Percentiles rank a stretch among this genome's conserved stretches.
Conservation (phyloP, 2,329 filamentous ascomycete genomes). For the Sclerotinia glacialis region DNA sequence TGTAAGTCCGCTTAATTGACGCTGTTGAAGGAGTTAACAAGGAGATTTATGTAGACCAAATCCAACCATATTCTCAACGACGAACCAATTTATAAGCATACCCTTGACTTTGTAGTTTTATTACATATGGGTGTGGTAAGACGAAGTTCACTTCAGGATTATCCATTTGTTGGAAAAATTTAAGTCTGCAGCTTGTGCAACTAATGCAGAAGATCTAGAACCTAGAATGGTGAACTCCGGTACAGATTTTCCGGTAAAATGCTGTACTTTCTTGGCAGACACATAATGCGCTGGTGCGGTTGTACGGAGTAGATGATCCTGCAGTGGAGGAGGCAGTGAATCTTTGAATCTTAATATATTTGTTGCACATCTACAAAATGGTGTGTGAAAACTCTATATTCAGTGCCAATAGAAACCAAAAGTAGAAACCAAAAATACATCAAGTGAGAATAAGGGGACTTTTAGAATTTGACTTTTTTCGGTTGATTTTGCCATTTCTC, state of each 20-base stretch:
- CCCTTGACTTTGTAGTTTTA: background rate
- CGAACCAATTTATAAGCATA: background rate
- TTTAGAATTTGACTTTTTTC: background rate
- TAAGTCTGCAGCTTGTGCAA: background rate
- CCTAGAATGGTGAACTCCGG: constrained; percentile 2
- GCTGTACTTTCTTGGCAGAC: constrained; percentile 4
- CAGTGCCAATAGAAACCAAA: background rate
- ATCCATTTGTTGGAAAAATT: background rate
- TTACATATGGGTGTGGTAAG: background rate
- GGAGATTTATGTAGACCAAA: background rate
- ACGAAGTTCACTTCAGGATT: background rate
- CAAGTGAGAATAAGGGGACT: background rate
- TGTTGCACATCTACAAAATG: background rate
- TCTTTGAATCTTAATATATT: no score
- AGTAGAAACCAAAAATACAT: background rate
- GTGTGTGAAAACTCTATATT: no score
- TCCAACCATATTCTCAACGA: background rate
- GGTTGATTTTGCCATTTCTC: constrained; percentile 2
- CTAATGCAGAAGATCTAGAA: constrained; percentile 11
- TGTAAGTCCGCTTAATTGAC: background rate
- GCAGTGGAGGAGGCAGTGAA: background rate
- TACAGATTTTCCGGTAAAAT: background rate
- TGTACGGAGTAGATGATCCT: background rate
- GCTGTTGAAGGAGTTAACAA: background rate
- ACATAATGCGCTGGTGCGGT: background rate